Evolutionary conservation across 306 rosid species (phyloP).

Genomic region (Astragalus membranaceus): DNA sequence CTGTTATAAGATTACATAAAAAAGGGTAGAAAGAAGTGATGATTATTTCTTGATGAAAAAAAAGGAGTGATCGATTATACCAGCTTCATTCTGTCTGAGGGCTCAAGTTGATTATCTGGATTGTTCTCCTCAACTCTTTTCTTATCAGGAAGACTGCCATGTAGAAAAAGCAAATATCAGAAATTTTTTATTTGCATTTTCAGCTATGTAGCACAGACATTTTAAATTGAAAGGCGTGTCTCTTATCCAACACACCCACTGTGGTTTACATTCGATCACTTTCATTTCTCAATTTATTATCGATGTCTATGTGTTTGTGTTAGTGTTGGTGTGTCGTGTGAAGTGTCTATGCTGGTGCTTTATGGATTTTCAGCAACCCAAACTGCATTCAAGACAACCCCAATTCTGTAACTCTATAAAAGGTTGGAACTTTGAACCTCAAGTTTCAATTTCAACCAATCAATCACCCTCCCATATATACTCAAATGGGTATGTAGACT

Average conservation of each 20-base stretch:
- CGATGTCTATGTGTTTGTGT: no score
- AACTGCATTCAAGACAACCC: neutral
- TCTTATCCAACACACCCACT: no score
- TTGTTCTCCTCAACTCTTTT: conserved; percentile 40
- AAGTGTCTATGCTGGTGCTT: no score
- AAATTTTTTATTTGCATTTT: neutral
- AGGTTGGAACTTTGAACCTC: neutral
- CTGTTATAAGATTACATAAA: neutral
- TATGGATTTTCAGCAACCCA: neutral
- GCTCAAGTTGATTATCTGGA: conserved; percentile 35
- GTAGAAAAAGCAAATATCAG: conserved; percentile 11
- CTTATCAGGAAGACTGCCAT: conserved; percentile 71
- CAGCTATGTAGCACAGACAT: no score
- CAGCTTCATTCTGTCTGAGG: conserved; percentile 53
- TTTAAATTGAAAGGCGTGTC: no score
- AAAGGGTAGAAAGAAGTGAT: neutral
- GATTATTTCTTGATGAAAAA: neutral
- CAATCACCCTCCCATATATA: neutral
- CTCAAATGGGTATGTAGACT: conserved; percentile 18
- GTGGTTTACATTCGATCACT: no score
- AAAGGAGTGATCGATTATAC: conserved; percentile 33
- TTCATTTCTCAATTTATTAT: no score
- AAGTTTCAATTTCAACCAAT: neutral
- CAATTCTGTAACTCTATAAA: neutral
- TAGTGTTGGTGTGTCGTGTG: no score